Evolutionary conservation across 805 yeast species (phyloP).

Genomic region (Yamadazyma insecticola): DNA sequence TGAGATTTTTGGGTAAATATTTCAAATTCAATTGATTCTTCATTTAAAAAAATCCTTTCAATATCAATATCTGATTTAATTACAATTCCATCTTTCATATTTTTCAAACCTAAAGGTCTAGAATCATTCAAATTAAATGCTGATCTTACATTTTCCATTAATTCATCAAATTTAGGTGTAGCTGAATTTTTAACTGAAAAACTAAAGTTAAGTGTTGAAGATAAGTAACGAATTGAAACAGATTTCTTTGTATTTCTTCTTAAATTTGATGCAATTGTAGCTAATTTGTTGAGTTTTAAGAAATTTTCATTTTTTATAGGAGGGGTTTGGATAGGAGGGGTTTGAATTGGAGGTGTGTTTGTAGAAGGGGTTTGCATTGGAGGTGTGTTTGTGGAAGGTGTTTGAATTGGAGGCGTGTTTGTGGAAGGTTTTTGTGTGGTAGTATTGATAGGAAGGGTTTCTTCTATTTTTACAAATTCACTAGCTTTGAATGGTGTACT

Average conservation of each 20-base stretch:
- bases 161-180: conserved; percentile 74
- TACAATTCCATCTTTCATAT: conserved; percentile 18
- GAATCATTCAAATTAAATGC: conserved; percentile 48
- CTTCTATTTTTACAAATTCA: conserved; percentile 2
- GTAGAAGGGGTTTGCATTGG: not conserved
- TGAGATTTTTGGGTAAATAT: conserved; percentile 29
- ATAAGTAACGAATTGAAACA: conserved; percentile 46
- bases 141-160: conserved; percentile 70
- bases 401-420: no score
- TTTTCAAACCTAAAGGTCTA: conserved; percentile 22
- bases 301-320: no score
- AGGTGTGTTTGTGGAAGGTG: no score
- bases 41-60: conserved; percentile 31
- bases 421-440: no score
- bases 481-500: conserved; percentile 21
- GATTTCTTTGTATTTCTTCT: conserved; percentile 16
- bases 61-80: conserved; percentile 32
- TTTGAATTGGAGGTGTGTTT: not conserved
- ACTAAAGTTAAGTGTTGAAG: conserved; percentile 56
- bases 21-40: conserved; percentile 32
- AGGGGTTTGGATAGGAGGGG: no score
- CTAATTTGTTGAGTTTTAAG: conserved; percentile 23
- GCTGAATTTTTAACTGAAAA: conserved; percentile 64
- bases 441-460: no score
- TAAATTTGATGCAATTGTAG: conserved; percentile 26